These are phyloP conservation scores for Senna tora DNA, from an alignment of 306 rosid species.

Conservation along the genomic window DNA sequence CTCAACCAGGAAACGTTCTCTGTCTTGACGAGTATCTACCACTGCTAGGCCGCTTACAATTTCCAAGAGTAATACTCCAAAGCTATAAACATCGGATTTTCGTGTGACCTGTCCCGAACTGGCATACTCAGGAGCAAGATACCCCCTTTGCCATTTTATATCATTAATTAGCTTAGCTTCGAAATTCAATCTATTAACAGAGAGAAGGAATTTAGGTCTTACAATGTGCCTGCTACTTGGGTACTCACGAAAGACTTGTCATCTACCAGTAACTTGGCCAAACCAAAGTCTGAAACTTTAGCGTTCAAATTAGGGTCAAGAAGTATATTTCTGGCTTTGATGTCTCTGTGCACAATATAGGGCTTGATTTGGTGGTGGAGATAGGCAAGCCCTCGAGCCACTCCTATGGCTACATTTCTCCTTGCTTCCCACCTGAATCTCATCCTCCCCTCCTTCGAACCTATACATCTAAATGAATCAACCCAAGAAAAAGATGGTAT, in stretches of 20 bases:
- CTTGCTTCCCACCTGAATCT: constrained; percentile 73
- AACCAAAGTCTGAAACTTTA: constrained; percentile 82
- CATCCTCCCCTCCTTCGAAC: constrained; percentile 59
- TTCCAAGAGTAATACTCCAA: constrained; percentile 77
- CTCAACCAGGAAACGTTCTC: constrained; percentile 75
- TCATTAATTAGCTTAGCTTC: no score
- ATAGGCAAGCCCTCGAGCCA: constrained; percentile 75
- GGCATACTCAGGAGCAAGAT: constrained; percentile 96
- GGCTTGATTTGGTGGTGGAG: constrained; percentile 79
- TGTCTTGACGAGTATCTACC: constrained; percentile 62
- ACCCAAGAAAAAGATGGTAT: no score
- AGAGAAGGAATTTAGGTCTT: no score
- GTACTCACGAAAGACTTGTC: constrained; percentile 77
- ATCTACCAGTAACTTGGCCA: constrained; percentile 70
- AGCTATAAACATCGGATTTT: constrained; percentile 92
- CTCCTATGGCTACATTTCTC: constrained; percentile 61
- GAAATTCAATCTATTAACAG: no score
- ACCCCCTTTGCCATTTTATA: constrained; percentile 60
- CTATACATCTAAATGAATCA: constrained; percentile 41
- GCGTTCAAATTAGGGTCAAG: constrained; percentile 68
- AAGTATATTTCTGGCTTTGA: constrained; percentile 84
- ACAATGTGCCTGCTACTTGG: constrained; percentile 96
- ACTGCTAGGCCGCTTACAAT: constrained; percentile 69
- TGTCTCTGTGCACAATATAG: constrained; percentile 85
- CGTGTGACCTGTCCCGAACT: constrained; percentile 77